Percentiles rank a stretch among this genome's conserved stretches.
These are phyloP conservation scores for Xylaria sp. DNA, from an alignment of 2,329 filamentous ascomycete genomes.

Conservation along the genomic window DNA sequence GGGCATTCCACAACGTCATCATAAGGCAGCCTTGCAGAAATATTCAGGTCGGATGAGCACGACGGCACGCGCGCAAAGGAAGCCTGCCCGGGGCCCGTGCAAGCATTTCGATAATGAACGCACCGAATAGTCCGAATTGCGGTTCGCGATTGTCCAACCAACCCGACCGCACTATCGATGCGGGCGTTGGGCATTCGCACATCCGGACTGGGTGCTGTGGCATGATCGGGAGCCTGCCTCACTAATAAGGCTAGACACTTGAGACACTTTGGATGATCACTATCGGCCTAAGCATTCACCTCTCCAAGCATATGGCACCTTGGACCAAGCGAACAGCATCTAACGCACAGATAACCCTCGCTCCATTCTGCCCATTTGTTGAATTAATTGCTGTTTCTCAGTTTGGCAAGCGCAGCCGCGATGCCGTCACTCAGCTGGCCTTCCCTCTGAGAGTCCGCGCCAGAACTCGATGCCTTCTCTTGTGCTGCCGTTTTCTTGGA, in stretches of 20 bases:
- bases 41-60: neutral
- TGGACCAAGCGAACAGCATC: neutral
- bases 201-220: neutral
- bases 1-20: constrained; percentile 6
- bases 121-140: neutral
- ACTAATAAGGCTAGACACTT: neutral
- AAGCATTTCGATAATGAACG: neutral
- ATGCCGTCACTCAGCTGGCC: constrained; percentile 59
- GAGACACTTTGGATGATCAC: neutral
- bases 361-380: neutral
- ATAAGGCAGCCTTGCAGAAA: neutral
- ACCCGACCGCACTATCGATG: neutral
- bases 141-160: neutral
- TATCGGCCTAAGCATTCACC: neutral
- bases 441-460: constrained; percentile 33
- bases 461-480: constrained; percentile 29
- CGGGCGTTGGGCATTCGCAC: neutral
- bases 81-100: neutral
- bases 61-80: neutral
- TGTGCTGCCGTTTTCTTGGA: constrained; percentile 44
- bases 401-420: constrained; percentile 61
- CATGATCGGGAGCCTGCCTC: neutral
- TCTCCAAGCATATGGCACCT: neutral
- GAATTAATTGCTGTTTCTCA: constrained; percentile 50
- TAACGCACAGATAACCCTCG: neutral